These are phyloP conservation scores for Fusarium albosuccineum DNA, from an alignment of 2,329 filamentous ascomycete genomes.

Conservation along the genomic window DNA sequence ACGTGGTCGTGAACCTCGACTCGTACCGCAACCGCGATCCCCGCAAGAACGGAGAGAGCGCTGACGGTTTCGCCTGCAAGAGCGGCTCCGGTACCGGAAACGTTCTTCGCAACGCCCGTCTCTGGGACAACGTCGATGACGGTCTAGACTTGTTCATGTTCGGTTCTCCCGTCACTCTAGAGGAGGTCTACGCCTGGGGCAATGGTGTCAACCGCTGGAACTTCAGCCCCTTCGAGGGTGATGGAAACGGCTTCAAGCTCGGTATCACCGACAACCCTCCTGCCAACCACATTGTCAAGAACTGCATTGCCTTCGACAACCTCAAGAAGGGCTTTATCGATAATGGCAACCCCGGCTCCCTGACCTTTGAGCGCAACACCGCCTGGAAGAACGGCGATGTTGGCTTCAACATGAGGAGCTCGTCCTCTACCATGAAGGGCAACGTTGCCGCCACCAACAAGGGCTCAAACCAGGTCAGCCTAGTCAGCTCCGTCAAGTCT, in stretches of 20 bases:
- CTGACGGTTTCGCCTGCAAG: conserved; percentile 63
- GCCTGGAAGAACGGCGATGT: conserved; percentile 59
- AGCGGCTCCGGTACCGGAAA: conserved; percentile 61
- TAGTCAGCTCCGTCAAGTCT: conserved; percentile 31
- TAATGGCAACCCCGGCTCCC: conserved; percentile 57
- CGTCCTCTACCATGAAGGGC: conserved; percentile 50
- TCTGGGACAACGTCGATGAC: conserved; percentile 66
- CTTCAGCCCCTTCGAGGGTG: conserved; percentile 58
- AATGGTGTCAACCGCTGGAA: conserved; percentile 61
- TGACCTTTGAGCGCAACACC: conserved; percentile 58
- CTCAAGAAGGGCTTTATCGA: conserved; percentile 61
- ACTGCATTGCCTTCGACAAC: conserved; percentile 60
- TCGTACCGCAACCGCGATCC: conserved; percentile 61
- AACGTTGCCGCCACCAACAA: conserved; percentile 54
- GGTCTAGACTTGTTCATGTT: conserved; percentile 54
- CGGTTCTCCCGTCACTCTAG: conserved; percentile 57
- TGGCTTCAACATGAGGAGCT: conserved; percentile 41
- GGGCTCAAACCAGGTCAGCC: conserved; percentile 16
- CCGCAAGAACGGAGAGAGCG: conserved; percentile 65
- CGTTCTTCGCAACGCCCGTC: conserved; percentile 57
- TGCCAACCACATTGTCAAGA: conserved; percentile 58
- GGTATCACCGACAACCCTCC: conserved; percentile 53
- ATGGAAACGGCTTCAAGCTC: conserved; percentile 64
- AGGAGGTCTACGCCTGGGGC: conserved; percentile 60
- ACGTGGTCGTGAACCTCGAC: conserved; percentile 58